Evolutionary conservation across 257 asterid genomes (phyloP).

Genomic region (Solanum bulbocastanum): DNA sequence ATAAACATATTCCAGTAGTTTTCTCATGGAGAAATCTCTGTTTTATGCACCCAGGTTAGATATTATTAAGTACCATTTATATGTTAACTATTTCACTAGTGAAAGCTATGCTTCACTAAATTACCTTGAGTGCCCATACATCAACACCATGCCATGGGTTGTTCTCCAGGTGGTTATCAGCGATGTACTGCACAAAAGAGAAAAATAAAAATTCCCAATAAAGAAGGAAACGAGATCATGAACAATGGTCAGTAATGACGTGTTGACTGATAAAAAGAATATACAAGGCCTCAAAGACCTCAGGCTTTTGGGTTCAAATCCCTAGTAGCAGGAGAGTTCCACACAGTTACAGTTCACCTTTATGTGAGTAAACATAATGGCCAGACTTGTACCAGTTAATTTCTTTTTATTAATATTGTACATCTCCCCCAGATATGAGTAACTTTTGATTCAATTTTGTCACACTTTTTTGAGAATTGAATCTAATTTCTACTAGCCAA

Average conservation of each 20-base stretch:
- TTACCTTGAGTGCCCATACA: slow-evolving; percentile 84
- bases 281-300: neutral
- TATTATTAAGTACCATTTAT: neutral
- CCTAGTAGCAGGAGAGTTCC: neutral
- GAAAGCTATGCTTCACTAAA: neutral
- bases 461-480: neutral
- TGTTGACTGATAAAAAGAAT: neutral
- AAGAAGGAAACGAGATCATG: neutral
- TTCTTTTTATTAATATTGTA: neutral
- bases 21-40: neutral
- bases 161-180: slow-evolving; percentile 64
- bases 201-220: neutral
- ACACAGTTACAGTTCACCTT: neutral
- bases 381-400: neutral
- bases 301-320: neutral
- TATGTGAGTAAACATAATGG: neutral
- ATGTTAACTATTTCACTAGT: neutral
- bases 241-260: neutral
- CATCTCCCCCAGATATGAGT: neutral
- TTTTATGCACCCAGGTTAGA: neutral
- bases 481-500: neutral
- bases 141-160: slow-evolving; percentile 85
- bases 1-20: neutral
- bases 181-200: slow-evolving; percentile 56
- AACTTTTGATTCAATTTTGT: neutral